Conservation (phyloP, 176 grass and related monocot species). For the Avena atlantica region DNA sequence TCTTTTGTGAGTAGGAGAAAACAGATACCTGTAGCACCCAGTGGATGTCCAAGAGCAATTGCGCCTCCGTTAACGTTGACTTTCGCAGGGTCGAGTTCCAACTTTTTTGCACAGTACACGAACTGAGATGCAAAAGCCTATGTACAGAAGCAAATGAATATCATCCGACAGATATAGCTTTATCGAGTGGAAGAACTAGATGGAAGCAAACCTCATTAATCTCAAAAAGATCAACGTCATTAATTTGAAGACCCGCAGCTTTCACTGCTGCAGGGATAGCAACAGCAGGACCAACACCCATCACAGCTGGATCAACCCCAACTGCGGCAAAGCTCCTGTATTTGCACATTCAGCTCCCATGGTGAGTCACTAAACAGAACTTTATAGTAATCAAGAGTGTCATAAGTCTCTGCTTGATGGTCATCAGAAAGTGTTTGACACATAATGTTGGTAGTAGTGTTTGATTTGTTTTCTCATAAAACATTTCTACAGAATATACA, state of each 20-base stretch:
- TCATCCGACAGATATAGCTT: slow-evolving; percentile 1
- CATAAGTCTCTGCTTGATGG: neutral
- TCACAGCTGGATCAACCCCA: slow-evolving; percentile 95
- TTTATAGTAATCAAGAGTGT: neutral
- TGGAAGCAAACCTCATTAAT: slow-evolving; percentile 86
- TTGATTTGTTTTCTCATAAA: neutral
- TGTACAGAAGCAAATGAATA: slow-evolving; percentile 15
- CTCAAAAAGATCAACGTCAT: slow-evolving; percentile 85
- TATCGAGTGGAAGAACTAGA: slow-evolving; percentile 17
- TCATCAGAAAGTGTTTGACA: slow-evolving; percentile 1
- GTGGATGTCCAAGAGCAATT: slow-evolving; percentile 92
- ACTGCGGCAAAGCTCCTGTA: slow-evolving; percentile 90
- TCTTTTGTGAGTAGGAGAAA: slow-evolving; percentile 24
- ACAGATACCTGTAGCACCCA: slow-evolving; percentile 88
- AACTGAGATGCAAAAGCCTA: slow-evolving; percentile 98
- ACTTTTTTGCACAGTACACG: slow-evolving; percentile 87
- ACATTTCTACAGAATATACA: neutral
- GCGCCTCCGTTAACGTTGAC: slow-evolving; percentile 98
- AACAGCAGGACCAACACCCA: slow-evolving; percentile 96
- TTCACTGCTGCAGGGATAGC: slow-evolving; percentile 95
- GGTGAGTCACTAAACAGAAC: slow-evolving; percentile 24
- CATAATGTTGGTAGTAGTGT: neutral
- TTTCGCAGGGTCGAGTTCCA: slow-evolving; percentile 78
- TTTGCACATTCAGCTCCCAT: slow-evolving; percentile 42
- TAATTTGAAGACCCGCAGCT: slow-evolving; percentile 76